Conservation (phyloP, 73 alveolate species). For the Durusdinium trenchii region DNA sequence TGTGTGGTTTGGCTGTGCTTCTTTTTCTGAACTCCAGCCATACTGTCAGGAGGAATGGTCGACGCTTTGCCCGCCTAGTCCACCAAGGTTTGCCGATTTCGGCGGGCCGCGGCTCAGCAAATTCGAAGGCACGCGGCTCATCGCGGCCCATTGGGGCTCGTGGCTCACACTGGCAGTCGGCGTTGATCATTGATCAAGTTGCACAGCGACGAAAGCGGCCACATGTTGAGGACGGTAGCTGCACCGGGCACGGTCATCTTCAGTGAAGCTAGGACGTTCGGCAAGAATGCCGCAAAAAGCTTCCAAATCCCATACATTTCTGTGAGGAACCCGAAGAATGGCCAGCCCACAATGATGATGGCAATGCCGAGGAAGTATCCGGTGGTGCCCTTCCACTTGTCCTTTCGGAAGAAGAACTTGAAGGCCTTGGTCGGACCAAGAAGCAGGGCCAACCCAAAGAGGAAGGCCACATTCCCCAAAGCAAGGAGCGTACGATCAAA, state of each 20-base stretch:
- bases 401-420: slow-evolving; percentile 91
- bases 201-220: slow-evolving; percentile 93
- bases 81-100: slow-evolving; percentile 39
- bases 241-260: slow-evolving; percentile 92
- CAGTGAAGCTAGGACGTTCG: slow-evolving; percentile 77
- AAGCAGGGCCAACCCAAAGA: slow-evolving; percentile 75
- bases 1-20: not conserved
- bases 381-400: slow-evolving; percentile 95
- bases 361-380: slow-evolving; percentile 93
- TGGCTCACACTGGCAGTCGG: slow-evolving; percentile 93
- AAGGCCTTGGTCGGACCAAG: slow-evolving; percentile 94
- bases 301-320: slow-evolving; percentile 95
- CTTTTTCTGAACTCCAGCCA: not conserved
- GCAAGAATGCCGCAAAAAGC: slow-evolving; percentile 94
- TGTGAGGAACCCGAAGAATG: slow-evolving; percentile 73
- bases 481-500: slow-evolving; percentile 94
- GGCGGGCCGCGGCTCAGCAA: not conserved
- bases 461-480: slow-evolving; percentile 90
- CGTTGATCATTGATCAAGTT: slow-evolving; percentile 85
- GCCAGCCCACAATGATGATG: slow-evolving; percentile 89
- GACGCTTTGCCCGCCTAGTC: not conserved
- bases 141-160: not conserved
- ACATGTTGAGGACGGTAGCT: slow-evolving; percentile 86
- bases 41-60: slow-evolving; percentile 22
- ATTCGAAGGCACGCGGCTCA: not conserved